Evolutionary conservation across 768 basidiomycete genomes (phyloP), one percentile per base, ranked within the genome.

Genomic region (Tricholoma sp.): DNA sequence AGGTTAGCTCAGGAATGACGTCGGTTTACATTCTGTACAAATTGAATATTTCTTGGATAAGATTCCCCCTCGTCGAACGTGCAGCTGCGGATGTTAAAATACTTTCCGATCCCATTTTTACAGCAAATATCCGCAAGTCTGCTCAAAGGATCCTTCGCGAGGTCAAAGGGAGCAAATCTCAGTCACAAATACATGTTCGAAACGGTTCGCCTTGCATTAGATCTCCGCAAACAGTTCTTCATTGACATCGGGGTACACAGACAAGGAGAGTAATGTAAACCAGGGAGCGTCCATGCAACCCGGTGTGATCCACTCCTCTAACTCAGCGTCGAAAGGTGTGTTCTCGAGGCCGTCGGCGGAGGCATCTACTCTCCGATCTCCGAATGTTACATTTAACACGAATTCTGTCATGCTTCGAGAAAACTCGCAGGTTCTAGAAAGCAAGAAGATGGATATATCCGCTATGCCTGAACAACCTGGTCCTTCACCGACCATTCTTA

Each of bases 31-130:
- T 56, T 56, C 18, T 32, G 35, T 34, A 49, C 37, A 49, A 45
- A n/a, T 34, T 21, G 6, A 46, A 56, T 53, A 22, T 43, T 35
- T 27, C 32, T 50, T 52, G 37, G 63, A 63, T 59, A 65, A 88
- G 87, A 57, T 87, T 83, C 67, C 85, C 86, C 16, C 72, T 86
- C 24, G 77, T 88, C 27, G 85, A 87, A 59, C 82, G 85, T 16
- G 83, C 85, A 10, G 79, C 83, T 3, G 73, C 72, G 31, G 82
- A 81, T 43, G 71, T 77, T 4, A 75, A 74, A 52, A 71, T 77
- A 52, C 72, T 84, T 29, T 76, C 77, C n/a, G 80, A 85, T 58
- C 63, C 71, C 11, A 60, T 72, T 11, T 82, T 84, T 63, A 60
- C 74, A 2, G 71, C 73, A 54, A 73, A 69, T 39, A 73, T 85